These are phyloP conservation scores for Xylaria bambusicola DNA, from an alignment of 495 filamentous ascomycete species.

Conservation along the genomic window DNA sequence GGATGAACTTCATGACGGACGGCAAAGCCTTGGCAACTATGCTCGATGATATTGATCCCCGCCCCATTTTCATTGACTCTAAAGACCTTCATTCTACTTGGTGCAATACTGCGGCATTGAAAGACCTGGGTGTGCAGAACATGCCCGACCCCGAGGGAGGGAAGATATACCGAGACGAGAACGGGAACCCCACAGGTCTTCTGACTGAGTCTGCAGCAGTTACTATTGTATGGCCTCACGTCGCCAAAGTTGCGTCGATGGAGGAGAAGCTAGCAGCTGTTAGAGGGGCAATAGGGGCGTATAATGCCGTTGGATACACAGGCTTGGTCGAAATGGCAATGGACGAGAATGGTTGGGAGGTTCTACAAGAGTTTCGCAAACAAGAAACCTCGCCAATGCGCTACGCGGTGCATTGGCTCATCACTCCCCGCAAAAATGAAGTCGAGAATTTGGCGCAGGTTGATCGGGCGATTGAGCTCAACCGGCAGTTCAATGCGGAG, in stretches of 20 bases:
- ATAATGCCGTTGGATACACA: constrained; percentile 60
- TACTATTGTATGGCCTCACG: constrained; percentile 59
- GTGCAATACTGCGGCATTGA: constrained; percentile 58
- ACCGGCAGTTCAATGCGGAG: constrained; percentile 44
- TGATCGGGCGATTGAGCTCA: constrained; percentile 60
- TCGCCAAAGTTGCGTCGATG: constrained; percentile 53
- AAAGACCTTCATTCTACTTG: constrained; percentile 66
- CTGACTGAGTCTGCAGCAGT: constrained; percentile 59
- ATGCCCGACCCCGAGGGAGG: constrained; percentile 58
- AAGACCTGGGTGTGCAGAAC: constrained; percentile 51
- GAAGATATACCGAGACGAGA: constrained; percentile 54
- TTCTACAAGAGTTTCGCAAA: constrained; percentile 50
- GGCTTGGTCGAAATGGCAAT: constrained; percentile 72
- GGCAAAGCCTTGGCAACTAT: constrained; percentile 53
- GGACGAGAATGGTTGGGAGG: constrained; percentile 62
- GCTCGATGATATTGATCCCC: constrained; percentile 59
- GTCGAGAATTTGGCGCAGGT: constrained; percentile 54
- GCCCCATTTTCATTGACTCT: constrained; percentile 62
- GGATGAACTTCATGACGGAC: constrained; percentile 62
- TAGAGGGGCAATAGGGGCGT: constrained; percentile 49
- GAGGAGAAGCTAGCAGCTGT: constrained; percentile 57
- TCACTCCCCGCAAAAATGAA: constrained; percentile 47
- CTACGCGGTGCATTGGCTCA: constrained; percentile 65
- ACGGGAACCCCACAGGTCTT: constrained; percentile 56
- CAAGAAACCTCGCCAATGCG: constrained; percentile 51